Evolutionary conservation across 2,329 filamentous ascomycete genomes (phyloP).

Genomic region (Colletotrichum caudatum): DNA sequence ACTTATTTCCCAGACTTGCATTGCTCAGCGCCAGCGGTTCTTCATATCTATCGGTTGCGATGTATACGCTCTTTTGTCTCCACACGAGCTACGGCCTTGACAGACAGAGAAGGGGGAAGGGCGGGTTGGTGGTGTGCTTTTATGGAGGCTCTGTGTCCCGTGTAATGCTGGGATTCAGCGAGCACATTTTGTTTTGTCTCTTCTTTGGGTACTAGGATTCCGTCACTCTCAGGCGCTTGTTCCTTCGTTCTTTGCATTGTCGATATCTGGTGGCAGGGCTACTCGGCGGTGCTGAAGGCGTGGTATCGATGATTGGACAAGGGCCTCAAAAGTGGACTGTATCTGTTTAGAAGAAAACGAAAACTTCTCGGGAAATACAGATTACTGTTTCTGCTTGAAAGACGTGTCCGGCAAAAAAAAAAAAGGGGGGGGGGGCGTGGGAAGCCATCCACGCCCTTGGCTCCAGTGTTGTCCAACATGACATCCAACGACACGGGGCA

Average conservation of each 20-base stretch:
- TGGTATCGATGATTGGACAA: neutral
- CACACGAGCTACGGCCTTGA: slow-evolving; percentile 1
- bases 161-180: neutral
- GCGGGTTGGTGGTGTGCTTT: neutral
- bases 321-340: neutral
- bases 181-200: neutral
- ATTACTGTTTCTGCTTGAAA: neutral
- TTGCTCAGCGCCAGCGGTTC: slow-evolving; percentile 3
- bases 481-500: neutral
- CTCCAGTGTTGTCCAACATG: neutral
- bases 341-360: neutral
- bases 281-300: neutral
- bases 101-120: neutral
- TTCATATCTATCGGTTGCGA: neutral
- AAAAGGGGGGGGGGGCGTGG: neutral
- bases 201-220: no score
- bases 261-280: neutral
- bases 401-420: neutral
- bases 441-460: neutral
- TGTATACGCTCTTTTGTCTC: neutral
- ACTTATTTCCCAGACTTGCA: neutral
- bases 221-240: neutral
- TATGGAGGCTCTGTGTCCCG: neutral
- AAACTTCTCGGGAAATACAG: neutral
- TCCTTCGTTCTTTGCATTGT: neutral